Base-by-base conservation (phyloP, 495 filamentous ascomycete species). In the Aspergillus nidulans region DNA sequence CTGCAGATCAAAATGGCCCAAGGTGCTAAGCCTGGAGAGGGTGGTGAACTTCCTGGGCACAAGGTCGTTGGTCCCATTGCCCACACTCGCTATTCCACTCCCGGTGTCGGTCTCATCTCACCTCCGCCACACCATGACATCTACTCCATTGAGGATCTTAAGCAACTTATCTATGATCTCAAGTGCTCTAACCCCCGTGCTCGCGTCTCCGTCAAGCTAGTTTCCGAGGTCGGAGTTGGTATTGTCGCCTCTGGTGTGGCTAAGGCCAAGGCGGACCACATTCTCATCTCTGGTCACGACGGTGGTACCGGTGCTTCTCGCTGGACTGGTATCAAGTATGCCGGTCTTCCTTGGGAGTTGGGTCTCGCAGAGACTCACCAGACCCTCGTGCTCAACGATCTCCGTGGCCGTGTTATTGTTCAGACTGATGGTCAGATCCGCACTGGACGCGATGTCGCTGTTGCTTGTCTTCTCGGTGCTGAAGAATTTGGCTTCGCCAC, bases 1-100 rank as follows among this genome's bases (percentile, higher is more conserved):
- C 78, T 99, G 32, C 94, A 99, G 76, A 99, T 99, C 80, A 99
- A 99, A 81, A 99, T 99, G 94, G 94, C 94, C 9, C 94, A 99
- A 74, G 94, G 94, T 63, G 94, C 94, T 49, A 99, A 99, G 81
- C 94, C 94, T 58, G 94, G 94, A 66, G 94, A 99, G 72, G 94
- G 94, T 77, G 94, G 94, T 80, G 94, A 99, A 69, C 83, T 99
- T 58, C 94, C 94, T 28, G 94, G 94, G 25, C 92, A 97, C 78
- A 99, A 99, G 76, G 95, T 99, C 6, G 95, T 95, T 23, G 90
- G 91, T 60, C 88, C 95, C 25, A 99, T 99, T 65, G 94, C 91
- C 55, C 89, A 87, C 60, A 99, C 94, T 34, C 87, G 94, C 58
- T 92, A 97, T 77, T 99, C 94, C n/a, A 99, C 94, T 1, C 92